These are phyloP conservation scores for Neocatenulostroma microsporum DNA, from an alignment of 2,329 filamentous ascomycete species.

Conservation along the genomic window DNA sequence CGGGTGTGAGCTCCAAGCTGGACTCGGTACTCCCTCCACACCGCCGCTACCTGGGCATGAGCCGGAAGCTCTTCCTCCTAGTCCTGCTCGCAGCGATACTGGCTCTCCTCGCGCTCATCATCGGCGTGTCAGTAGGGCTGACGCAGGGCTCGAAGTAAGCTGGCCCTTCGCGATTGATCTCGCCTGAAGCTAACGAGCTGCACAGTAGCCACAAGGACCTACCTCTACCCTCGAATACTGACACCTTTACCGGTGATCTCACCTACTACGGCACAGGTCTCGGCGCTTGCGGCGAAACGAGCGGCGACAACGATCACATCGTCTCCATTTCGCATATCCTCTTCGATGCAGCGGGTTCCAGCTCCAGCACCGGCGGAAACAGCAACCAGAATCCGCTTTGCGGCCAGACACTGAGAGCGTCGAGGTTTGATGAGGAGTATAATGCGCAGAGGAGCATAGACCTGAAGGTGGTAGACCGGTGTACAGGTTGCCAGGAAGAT, in stretches of 20 bases:
- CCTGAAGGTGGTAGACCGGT: constrained; percentile 62
- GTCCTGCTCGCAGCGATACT: constrained; percentile 26
- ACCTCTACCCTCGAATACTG: constrained; percentile 45
- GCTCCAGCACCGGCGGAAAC: constrained; percentile 27
- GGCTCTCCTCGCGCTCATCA: constrained; percentile 32
- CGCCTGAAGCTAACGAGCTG: not conserved
- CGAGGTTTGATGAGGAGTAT: constrained; percentile 40
- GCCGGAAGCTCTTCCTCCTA: constrained; percentile 33
- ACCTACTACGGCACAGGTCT: constrained; percentile 62
- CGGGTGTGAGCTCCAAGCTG: constrained; percentile 13
- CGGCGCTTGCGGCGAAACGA: constrained; percentile 60
- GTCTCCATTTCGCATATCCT: constrained; percentile 60
- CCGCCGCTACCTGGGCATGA: constrained; percentile 33
- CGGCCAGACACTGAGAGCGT: constrained; percentile 57
- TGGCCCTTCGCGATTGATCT: not conserved
- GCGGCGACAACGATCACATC: constrained; percentile 49
- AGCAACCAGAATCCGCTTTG: constrained; percentile 61
- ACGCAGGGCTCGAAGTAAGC: constrained; percentile 12
- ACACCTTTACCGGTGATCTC: constrained; percentile 54
- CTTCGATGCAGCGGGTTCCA: constrained; percentile 52
- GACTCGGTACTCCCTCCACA: constrained; percentile 33
- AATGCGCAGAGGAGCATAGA: constrained; percentile 46
- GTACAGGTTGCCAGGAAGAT: constrained; percentile 41
- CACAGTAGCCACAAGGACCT: constrained; percentile 31
- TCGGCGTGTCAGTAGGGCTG: constrained; percentile 37